Base-by-base conservation (phyloP, 1,284 basidiomycete species). In the Ceratobasidium sp. region DNA sequence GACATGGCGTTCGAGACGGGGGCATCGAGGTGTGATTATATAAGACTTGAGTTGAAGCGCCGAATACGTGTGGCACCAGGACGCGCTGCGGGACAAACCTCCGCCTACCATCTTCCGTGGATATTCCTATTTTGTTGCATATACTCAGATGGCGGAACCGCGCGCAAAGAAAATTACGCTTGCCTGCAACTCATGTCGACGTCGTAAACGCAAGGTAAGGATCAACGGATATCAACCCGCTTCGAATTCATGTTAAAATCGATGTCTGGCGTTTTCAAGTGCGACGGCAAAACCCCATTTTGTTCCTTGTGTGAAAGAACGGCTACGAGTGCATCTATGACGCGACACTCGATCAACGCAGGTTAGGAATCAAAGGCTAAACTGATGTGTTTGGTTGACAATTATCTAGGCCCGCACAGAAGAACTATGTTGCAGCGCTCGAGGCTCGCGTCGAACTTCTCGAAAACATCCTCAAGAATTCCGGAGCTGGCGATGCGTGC, bases 381-480 rank as follows among this genome's bases (percentile, higher is more conserved):
- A n/a, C 2, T 50, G 1, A 39, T 45, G 14, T 50, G 5, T 10
- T 36, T 3, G 18, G n/a, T 14, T 59, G 32, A 71, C 28, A 12
- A 34, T 10, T 10, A 1, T 28, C 21, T 18, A 71, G 67, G 41
- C 67, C 67, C 16, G 57, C 55, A 2, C 67, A 71, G 45, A 71
- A 71, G 45, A 71, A 34, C 45, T 71, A 71, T 30, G 67, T 71
- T 26, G 57, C 67, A 8, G 67, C 67, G 45, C 45, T 71, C 8
- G 67, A 71, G 57, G 67, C 67, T 9, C 67, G 67, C 14, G 67
- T 71, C 10, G 46, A 26, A 1, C 30, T 58, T 5, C 23, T 71
- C 8, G 67, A 71, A 39, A 30, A 45, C 32, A 50, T 71, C 26
- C 57, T 71, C 21, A 59, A 48, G 32, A 57, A 59, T 36, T 41